Percentiles rank a stretch among this genome's conserved stretches.
Conservation (phyloP, 73 alveolate genomes). For the Paramecium octaurelia region DNA sequence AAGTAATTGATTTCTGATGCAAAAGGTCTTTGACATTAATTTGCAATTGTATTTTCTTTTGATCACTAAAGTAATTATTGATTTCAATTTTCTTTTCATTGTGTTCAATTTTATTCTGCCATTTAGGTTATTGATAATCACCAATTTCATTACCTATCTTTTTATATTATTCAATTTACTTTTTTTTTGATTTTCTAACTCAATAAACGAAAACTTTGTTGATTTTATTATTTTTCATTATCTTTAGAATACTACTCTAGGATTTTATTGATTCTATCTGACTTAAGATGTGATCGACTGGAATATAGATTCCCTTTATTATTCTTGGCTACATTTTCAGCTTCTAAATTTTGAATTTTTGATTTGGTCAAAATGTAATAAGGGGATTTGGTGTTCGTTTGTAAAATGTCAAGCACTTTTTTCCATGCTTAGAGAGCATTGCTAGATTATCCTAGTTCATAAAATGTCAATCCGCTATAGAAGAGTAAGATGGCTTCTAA, state of each 20-base stretch:
- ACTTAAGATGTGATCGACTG: slow-evolving; percentile 1
- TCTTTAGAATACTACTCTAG: neutral
- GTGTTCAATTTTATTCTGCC: slow-evolving; percentile 20
- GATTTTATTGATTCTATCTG: neutral
- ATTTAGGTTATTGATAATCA: neutral
- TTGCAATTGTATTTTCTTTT: slow-evolving; percentile 26
- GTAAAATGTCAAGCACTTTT: neutral
- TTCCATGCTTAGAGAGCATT: slow-evolving; percentile 33
- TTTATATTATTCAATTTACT: neutral
- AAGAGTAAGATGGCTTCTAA: slow-evolving; percentile 7
- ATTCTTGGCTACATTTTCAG: neutral
- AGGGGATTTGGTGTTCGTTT: neutral
- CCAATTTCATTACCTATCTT: slow-evolving; percentile 43
- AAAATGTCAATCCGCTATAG: slow-evolving; percentile 46
- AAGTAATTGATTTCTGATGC: neutral
- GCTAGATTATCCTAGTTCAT: neutral
- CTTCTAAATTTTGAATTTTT: slow-evolving; percentile 25
- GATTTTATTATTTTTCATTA: neutral
- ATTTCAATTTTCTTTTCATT: slow-evolving; percentile 44
- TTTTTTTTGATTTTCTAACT: neutral
- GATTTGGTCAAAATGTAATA: neutral
- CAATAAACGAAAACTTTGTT: neutral
- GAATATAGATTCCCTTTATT: neutral
- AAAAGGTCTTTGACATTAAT: slow-evolving; percentile 19
- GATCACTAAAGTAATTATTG: slow-evolving; percentile 44